Conservation (phyloP, 306 rosid species). For the Pterocarpus macrocarpus region DNA sequence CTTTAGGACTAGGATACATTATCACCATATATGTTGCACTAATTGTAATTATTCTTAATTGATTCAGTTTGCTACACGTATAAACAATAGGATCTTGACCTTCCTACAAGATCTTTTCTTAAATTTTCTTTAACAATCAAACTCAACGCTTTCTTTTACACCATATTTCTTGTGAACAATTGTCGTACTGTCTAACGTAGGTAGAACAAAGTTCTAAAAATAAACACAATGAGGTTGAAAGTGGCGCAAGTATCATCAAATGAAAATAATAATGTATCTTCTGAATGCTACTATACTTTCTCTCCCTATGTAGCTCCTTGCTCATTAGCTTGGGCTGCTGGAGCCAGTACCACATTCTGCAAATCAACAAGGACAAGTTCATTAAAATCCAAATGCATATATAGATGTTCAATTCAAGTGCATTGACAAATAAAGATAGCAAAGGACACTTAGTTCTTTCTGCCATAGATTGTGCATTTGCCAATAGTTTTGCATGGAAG, state of each 20-base stretch:
- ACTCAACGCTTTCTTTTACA: background rate
- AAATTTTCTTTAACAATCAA: background rate
- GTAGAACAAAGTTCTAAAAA: constrained; percentile 22
- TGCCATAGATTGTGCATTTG: constrained; percentile 21
- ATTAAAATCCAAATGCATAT: background rate
- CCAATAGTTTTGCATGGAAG: constrained; percentile 33
- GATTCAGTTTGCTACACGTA: too few species aligned
- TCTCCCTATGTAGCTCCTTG: constrained; percentile 4
- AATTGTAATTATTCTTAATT: too few species aligned
- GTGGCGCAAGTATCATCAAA: background rate
- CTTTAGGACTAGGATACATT: too few species aligned
- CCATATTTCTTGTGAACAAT: background rate
- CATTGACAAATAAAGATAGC: background rate
- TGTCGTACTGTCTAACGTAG: background rate
- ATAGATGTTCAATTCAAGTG: background rate
- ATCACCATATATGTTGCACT: too few species aligned
- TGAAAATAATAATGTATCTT: background rate
- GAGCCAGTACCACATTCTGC: constrained; percentile 42
- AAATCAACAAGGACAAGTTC: background rate
- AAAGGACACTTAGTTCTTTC: constrained; percentile 8
- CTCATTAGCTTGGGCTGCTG: background rate
- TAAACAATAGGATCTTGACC: constrained; percentile 39
- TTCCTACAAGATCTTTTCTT: constrained; percentile 38
- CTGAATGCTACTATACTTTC: background rate
- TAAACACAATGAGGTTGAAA: background rate